Conservation (phyloP, 2,329 filamentous ascomycete genomes). For the Raffaelea albimanens region DNA sequence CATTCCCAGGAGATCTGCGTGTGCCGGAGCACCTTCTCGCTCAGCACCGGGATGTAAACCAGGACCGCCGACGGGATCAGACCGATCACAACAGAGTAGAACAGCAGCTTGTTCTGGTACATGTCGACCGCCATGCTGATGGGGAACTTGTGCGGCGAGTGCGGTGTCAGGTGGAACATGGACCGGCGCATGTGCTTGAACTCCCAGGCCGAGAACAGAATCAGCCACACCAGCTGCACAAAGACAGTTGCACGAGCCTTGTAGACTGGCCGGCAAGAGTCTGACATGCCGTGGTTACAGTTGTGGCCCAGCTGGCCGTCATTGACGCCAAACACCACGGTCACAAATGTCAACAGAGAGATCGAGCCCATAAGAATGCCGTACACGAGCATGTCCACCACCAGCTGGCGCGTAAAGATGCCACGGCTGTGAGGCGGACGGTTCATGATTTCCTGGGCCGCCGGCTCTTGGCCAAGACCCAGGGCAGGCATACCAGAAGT, state of each 20-base stretch:
- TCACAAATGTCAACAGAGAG: slow-evolving; percentile 56
- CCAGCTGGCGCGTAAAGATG: slow-evolving; percentile 69
- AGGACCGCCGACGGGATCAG: slow-evolving; percentile 55
- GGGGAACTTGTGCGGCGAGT: slow-evolving; percentile 38
- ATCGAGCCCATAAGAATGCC: slow-evolving; percentile 68
- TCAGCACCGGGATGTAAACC: slow-evolving; percentile 65
- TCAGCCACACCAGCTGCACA: slow-evolving; percentile 63
- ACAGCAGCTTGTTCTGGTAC: slow-evolving; percentile 61
- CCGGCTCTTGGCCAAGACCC: slow-evolving; percentile 72
- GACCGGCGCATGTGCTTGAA: slow-evolving; percentile 64
- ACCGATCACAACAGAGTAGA: slow-evolving; percentile 55
- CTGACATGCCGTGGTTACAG: slow-evolving; percentile 53
- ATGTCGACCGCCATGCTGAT: slow-evolving; percentile 46
- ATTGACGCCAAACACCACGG: slow-evolving; percentile 49
- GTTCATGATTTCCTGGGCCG: slow-evolving; percentile 66
- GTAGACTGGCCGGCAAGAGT: slow-evolving; percentile 52
- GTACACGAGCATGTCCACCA: slow-evolving; percentile 72
- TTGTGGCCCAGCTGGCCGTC: slow-evolving; percentile 44
- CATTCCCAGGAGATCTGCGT: slow-evolving; percentile 65
- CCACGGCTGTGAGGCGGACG: slow-evolving; percentile 69
- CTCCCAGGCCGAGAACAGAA: slow-evolving; percentile 69
- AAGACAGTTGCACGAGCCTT: slow-evolving; percentile 64
- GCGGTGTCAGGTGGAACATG: slow-evolving; percentile 57
- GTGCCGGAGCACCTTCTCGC: slow-evolving; percentile 64
- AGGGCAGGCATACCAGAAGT: slow-evolving; percentile 84